Evolutionary conservation across 768 basidiomycete species (phyloP).

Genomic region (Cystofilobasidium capitatum): DNA sequence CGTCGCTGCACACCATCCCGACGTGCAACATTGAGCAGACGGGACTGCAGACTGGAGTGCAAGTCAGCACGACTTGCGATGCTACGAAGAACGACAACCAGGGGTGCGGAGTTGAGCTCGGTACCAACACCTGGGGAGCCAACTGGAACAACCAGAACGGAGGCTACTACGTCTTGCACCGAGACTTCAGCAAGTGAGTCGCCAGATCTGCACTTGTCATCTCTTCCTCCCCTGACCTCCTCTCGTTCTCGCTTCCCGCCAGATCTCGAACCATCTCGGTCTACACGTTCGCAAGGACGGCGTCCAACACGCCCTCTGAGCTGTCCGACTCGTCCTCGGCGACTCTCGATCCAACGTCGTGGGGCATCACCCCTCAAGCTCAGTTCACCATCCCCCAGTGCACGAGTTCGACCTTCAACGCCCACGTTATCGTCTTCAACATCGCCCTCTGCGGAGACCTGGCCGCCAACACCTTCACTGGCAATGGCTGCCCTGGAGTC

Average conservation of each 20-base stretch:
- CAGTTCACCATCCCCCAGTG: conserved; percentile 37
- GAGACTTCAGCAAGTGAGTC: conserved; percentile 33
- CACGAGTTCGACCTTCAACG: conserved; percentile 32
- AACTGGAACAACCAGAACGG: conserved; percentile 41
- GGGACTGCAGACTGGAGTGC: conserved; percentile 30
- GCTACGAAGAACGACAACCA: conserved; percentile 47
- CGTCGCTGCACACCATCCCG: conserved; percentile 34
- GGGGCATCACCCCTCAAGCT: conserved; percentile 34
- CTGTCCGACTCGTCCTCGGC: conserved; percentile 31
- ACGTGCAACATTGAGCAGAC: conserved; percentile 23
- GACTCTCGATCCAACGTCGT: conserved; percentile 29
- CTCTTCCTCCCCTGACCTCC: neutral
- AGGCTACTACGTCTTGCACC: conserved; percentile 53
- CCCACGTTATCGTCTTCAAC: conserved; percentile 49
- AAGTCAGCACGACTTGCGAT: conserved; percentile 32
- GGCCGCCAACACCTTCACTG: conserved; percentile 31
- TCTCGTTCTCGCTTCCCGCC: neutral
- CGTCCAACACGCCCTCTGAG: conserved; percentile 44
- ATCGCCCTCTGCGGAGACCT: conserved; percentile 37
- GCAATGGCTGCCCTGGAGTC: conserved; percentile 32
- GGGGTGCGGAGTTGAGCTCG: conserved; percentile 51
- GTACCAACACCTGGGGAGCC: conserved; percentile 40
- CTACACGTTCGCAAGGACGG: conserved; percentile 55
- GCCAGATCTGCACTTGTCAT: neutral
- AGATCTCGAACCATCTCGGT: conserved; percentile 46